phyloP scores from a whole-genome alignment of 75 land plant species.

The Azolla pinnata region DNA sequence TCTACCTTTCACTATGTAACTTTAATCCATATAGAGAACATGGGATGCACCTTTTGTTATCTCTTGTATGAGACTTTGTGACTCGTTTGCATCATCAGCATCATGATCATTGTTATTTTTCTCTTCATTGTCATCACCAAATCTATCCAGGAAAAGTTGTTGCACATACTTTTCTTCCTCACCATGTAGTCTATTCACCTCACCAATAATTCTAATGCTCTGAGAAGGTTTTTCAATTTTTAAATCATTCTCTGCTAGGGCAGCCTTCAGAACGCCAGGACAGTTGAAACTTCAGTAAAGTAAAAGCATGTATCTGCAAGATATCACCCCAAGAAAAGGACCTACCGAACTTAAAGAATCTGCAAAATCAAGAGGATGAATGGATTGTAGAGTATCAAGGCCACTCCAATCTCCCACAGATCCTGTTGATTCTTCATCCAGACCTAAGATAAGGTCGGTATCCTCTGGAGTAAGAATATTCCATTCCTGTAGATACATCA shows the following conservation, averaged over 20 bases:
- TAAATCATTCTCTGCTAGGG: conserved; percentile 13
- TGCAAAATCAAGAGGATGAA: conserved; percentile 35
- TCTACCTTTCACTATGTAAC: too few relatives aligned
- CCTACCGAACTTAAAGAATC: conserved; percentile 21
- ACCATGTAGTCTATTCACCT: conserved; percentile 12
- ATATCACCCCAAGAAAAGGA: too few relatives aligned
- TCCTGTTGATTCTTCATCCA: conserved; percentile 9
- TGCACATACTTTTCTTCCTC: conserved; percentile 29
- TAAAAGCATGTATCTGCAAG: too few relatives aligned
- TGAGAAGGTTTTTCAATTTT: conserved; percentile 24
- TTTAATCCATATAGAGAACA: too few relatives aligned
- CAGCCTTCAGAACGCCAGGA: conserved; percentile 22
- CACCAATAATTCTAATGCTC: conserved; percentile 25
- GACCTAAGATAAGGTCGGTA: conserved; percentile 8
- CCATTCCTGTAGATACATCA: conserved; percentile 1
- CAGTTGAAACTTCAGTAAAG: too few relatives aligned
- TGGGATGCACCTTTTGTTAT: too few relatives aligned
- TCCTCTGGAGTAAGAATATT: conserved; percentile 1
- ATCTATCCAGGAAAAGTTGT: conserved; percentile 22
- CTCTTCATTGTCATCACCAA: conserved; percentile 19
- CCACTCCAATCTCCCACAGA: conserved; percentile 21
- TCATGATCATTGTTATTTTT: conserved; percentile 17
- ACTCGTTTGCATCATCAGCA: too few relatives aligned
- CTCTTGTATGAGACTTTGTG: too few relatives aligned
- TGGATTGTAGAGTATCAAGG: conserved; percentile 19